Evolutionary conservation across 495 filamentous ascomycete species (phyloP), one percentile per base, ranked within the genome.

Genomic region (Chaetomium cochliodes): DNA sequence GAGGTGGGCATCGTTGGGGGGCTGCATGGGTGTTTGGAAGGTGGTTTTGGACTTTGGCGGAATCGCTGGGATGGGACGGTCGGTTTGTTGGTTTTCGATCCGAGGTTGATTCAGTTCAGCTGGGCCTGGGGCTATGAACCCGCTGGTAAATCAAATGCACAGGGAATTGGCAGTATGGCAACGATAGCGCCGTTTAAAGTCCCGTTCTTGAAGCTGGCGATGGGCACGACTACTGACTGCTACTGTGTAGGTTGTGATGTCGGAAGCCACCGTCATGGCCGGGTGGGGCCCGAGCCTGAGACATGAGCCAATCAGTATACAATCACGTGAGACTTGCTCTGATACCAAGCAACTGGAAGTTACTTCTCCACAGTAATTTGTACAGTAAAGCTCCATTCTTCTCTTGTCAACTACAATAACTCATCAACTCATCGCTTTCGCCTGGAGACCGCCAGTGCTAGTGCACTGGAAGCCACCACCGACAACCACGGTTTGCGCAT

Each of bases 1-100:
- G 50, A 76, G 73, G 64, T 72, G 74, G 72, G 73, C 78, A 77
- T 80, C 66, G 59, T 77, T 72, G 69, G 73, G 74, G 56, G 77
- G 67, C 72, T 77, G 78, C 80, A 81, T 82, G 72, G 33, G 33
- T 37, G 33, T 37, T 11, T 37, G 33, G 33, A 11, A 6, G 39
- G 53, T 42, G 58, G 22, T 26, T 46, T 6, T 12, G 41, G 13
- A 44, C 41, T 44, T 44, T 15, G 11, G 3, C 15, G 41, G 13
- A 11, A 44, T 16, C 16, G 41, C 41, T 44, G 41, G 41, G n/a
- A n/a, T n/a, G n/a, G 23, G 23, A 15, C 7, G 49, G 49, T 52
- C 8, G 49, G 22, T 25, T 26, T 15, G 49, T 9, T 16, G 23
- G 11, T 52, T 52, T 44, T 44, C 18, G 41, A 3, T 44, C 13